These are phyloP conservation scores for Macrolepiota fuliginosa DNA, from an alignment of 768 basidiomycete species.

Conservation along the genomic window DNA sequence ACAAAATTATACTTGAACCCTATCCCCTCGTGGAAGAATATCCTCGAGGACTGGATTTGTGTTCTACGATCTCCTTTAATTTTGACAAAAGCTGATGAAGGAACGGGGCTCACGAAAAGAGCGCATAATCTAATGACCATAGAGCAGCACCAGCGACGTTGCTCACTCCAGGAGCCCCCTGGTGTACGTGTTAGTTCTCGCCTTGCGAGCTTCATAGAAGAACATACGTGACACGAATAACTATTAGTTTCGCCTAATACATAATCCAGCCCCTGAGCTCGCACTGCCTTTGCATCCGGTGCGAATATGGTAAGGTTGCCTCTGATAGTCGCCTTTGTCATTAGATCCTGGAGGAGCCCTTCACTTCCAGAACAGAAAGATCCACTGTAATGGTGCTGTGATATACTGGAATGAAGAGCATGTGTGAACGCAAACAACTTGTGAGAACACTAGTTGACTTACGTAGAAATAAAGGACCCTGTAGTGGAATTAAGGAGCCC, in stretches of 20 bases:
- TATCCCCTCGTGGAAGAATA: slow-evolving; percentile 67
- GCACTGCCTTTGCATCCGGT: slow-evolving; percentile 53
- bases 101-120: slow-evolving; percentile 43
- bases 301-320: slow-evolving; percentile 51
- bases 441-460: slow-evolving; percentile 17
- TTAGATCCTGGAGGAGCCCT: slow-evolving; percentile 57
- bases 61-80: slow-evolving; percentile 24
- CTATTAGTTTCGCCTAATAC: slow-evolving; percentile 66
- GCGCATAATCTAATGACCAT: slow-evolving; percentile 65
- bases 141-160: slow-evolving; percentile 70
- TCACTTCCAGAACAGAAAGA: slow-evolving; percentile 57
- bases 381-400: slow-evolving; percentile 59
- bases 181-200: not conserved
- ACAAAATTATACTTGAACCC: slow-evolving; percentile 74
- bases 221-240: slow-evolving; percentile 40
- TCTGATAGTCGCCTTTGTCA: slow-evolving; percentile 58
- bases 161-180: slow-evolving; percentile 56
- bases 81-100: not conserved
- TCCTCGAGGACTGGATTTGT: slow-evolving; percentile 48
- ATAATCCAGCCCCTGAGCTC: slow-evolving; percentile 46
- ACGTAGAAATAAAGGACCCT: slow-evolving; percentile 54
- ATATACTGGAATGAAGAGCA: slow-evolving; percentile 37
- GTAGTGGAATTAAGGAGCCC: slow-evolving; percentile 47
- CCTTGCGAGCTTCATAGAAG: not conserved
- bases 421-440: not conserved